A percentile compares a stretch with the other conserved stretches of the same genome.
Evolutionary conservation across 306 rosid genomes (phyloP).

Genomic region (Quercus dentata): DNA sequence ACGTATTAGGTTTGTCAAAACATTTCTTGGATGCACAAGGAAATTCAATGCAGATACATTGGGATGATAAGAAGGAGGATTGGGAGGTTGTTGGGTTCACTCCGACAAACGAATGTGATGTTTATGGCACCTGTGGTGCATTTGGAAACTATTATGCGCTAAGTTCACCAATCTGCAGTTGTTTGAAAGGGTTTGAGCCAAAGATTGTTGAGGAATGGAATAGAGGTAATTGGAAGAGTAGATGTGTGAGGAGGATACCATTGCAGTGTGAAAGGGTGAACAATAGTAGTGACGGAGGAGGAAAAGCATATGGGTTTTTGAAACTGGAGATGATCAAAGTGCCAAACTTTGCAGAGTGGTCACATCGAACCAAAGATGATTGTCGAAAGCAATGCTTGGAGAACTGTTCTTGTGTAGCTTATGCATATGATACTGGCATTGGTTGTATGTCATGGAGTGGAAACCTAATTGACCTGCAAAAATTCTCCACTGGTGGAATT

Average conservation of each 20-base stretch:
- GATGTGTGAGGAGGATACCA: not conserved
- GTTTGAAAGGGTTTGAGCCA: conserved; percentile 22
- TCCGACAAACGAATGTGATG: not conserved
- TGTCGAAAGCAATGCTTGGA: conserved; percentile 29
- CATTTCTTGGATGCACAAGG: too few species aligned
- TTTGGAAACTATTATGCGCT: not conserved
- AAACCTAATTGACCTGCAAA: conserved; percentile 20
- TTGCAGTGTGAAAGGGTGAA: conserved; percentile 27
- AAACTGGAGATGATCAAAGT: conserved; percentile 31
- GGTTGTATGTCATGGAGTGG: conserved; percentile 30
- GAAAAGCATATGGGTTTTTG: conserved; percentile 28
- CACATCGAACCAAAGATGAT: not conserved
- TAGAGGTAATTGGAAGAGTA: not conserved
- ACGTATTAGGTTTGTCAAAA: too few species aligned
- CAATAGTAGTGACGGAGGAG: not conserved
- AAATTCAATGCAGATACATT: too few species aligned
- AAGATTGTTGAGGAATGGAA: conserved; percentile 10
- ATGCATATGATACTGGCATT: conserved; percentile 3
- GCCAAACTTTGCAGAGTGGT: conserved; percentile 25
- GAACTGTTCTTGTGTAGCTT: conserved; percentile 27
- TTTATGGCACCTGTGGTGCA: conserved; percentile 20
- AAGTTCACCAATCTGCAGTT: too few species aligned
- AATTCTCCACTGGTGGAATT: conserved; percentile 7
- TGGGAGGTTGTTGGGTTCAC: too few species aligned
- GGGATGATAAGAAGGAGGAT: too few species aligned